Evolutionary conservation across 768 basidiomycete species (phyloP).

Genomic region (Scleroderma bovista): DNA sequence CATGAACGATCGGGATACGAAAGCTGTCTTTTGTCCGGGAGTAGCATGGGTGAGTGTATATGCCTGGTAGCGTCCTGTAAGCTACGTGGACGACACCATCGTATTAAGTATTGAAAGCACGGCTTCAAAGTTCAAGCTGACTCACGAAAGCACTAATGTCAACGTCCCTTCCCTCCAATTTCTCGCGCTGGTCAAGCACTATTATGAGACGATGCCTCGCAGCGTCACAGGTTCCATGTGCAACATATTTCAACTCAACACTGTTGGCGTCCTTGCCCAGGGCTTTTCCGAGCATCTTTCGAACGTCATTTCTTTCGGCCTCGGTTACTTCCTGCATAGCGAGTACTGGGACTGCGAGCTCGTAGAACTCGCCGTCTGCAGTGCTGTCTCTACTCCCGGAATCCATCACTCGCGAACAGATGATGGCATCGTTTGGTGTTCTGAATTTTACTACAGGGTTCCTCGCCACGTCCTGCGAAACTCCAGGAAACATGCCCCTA

Average conservation of each 20-base stretch:
- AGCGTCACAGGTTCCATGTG: slow-evolving; percentile 25
- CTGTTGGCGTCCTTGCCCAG: slow-evolving; percentile 27
- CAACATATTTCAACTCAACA: slow-evolving; percentile 34
- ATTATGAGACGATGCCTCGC: slow-evolving; percentile 18
- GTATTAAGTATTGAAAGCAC: not conserved
- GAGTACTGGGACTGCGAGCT: slow-evolving; percentile 34
- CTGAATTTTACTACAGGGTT: slow-evolving; percentile 19
- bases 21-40: slow-evolving; percentile 14
- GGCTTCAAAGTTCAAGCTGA: not conserved
- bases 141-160: slow-evolving; percentile 32
- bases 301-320: slow-evolving; percentile 28
- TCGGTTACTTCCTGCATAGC: slow-evolving; percentile 20
- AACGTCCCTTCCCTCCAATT: slow-evolving; percentile 28
- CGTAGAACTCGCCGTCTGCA: slow-evolving; percentile 12
- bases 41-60: slow-evolving; percentile 35
- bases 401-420: slow-evolving; percentile 9
- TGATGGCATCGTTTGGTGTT: slow-evolving; percentile 23
- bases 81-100: slow-evolving; percentile 14
- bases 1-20: slow-evolving; percentile 48
- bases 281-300: slow-evolving; percentile 29
- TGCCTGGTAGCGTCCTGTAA: slow-evolving; percentile 5
- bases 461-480: slow-evolving; percentile 14
- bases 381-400: not conserved
- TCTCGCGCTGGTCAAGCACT: slow-evolving; percentile 37
- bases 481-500: slow-evolving; percentile 11